These are phyloP conservation scores for Cerrena zonata DNA, from an alignment of 1,284 basidiomycete species.

Conservation along the genomic window DNA sequence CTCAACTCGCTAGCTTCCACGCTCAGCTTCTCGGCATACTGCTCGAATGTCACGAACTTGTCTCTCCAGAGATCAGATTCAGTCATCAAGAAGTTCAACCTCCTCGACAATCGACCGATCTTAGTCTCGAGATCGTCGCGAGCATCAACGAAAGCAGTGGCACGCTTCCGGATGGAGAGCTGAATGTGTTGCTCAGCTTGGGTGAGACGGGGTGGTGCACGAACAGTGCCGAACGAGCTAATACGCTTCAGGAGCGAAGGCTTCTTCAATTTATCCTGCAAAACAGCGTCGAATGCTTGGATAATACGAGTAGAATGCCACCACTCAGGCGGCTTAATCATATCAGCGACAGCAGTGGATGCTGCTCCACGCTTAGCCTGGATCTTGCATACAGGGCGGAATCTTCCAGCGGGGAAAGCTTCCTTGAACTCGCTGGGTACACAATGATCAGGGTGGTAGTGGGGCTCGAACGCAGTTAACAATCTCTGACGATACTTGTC, in stretches of 20 bases:
- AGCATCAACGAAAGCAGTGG: constrained; percentile 87
- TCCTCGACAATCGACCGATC: constrained; percentile 74
- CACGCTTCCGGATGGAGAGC: constrained; percentile 80
- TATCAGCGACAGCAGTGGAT: constrained; percentile 76
- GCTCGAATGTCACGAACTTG: constrained; percentile 87
- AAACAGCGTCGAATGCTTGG: constrained; percentile 81
- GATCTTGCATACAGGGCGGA: constrained; percentile 78
- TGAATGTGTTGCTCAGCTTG: constrained; percentile 79
- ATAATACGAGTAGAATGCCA: constrained; percentile 88
- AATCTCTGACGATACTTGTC: constrained; percentile 80
- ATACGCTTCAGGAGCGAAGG: constrained; percentile 84
- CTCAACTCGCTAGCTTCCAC: constrained; percentile 77
- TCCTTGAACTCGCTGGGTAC: constrained; percentile 87
- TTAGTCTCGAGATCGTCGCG: constrained; percentile 87
- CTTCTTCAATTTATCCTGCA: constrained; percentile 86
- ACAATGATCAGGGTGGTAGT: constrained; percentile 78
- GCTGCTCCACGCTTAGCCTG: constrained; percentile 75
- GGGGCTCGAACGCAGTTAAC: constrained; percentile 72
- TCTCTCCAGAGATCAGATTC: constrained; percentile 85
- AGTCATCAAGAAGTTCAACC: constrained; percentile 87
- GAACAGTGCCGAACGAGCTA: constrained; percentile 66
- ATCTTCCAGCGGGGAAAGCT: constrained; percentile 87
- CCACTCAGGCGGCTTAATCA: constrained; percentile 84
- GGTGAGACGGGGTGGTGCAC: constrained; percentile 68
- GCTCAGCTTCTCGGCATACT: constrained; percentile 86